Evolutionary conservation across 495 filamentous ascomycete genomes (phyloP), one percentile per base, ranked within the genome.

Genomic region (Achaetomiella virescens): DNA sequence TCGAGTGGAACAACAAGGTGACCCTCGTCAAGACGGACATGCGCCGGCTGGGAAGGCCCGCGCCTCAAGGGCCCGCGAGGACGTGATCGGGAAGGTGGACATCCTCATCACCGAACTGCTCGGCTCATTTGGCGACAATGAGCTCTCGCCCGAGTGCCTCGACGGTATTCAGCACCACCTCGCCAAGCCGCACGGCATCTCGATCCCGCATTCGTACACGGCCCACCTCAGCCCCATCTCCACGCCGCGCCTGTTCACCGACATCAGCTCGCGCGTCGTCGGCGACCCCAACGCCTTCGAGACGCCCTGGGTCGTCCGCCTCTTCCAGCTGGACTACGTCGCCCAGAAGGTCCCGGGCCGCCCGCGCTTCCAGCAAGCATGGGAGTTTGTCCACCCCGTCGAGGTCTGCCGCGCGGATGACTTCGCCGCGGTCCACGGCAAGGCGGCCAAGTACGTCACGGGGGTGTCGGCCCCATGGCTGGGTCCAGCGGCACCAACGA

Each of bases 1-100:
- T 73, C 2, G 78, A 80, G 38, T 99, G 93, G 93, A 74, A 70
- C 48, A 80, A 81, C 20, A 77, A 78, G 24, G 93, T 95, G 4
- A 89, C 79, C 0, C 79, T 99, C 8, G 87, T 97, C 37, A 92
- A 95, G 67, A 95, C 91, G 3, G 93, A 99, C 69, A 99, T 99
- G 93, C 84, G 93, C 29, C n/a, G 83, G 84, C 36, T 99, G 93
- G 95, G 89, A 88, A 62, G 95, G 95, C 0, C 84, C 84, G 2
- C 72, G 83, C 6, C 55, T 71, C 11, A 62, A 65, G 47, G 59
- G 61, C 6, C n/a, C 49, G 59, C 3, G 56, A 62, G 27, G 43
- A 61, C 27, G 48, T 64, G 0, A 61, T 55, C 62, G 81, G 80
- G 54, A 84, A 83, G 38, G 87, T 97, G 45, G 93, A 99, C 68